These are phyloP conservation scores for Cyathus striatus DNA, from an alignment of 768 basidiomycete species.

Conservation along the genomic window DNA sequence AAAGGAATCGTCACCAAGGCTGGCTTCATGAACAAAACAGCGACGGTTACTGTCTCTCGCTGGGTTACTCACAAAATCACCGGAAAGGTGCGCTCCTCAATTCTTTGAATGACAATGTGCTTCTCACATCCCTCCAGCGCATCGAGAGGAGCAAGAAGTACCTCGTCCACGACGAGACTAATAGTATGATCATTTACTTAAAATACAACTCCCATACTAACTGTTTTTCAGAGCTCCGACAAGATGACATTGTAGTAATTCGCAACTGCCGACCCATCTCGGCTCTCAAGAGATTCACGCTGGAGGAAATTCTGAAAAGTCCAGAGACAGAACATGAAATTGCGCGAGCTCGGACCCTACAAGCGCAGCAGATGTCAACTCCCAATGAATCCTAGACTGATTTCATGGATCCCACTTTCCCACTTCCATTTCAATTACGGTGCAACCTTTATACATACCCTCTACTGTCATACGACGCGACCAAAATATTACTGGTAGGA, in stretches of 20 bases:
- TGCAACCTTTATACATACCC: no score
- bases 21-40: conserved; percentile 82
- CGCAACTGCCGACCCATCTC: conserved; percentile 81
- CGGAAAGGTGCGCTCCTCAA: conserved; percentile 55
- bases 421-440: no score
- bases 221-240: conserved; percentile 44
- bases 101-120: neutral
- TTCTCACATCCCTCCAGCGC: conserved; percentile 35
- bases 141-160: conserved; percentile 76
- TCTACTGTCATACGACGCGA: no score
- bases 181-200: conserved; percentile 41
- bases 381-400: no score
- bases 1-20: conserved; percentile 74
- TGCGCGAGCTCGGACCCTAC: conserved; percentile 18
- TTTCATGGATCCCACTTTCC: no score
- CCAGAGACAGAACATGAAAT: conserved; percentile 59
- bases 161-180: conserved; percentile 68
- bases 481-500: neutral
- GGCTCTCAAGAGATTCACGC: conserved; percentile 69
- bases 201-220: conserved; percentile 5
- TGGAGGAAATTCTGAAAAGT: conserved; percentile 64
- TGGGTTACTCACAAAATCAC: conserved; percentile 68
- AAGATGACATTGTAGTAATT: conserved; percentile 70
- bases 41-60: conserved; percentile 76
- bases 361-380: conserved; percentile 4